Evolutionary conservation across 768 basidiomycete genomes (phyloP).

Genomic region (Psilocybe tampanensis): DNA sequence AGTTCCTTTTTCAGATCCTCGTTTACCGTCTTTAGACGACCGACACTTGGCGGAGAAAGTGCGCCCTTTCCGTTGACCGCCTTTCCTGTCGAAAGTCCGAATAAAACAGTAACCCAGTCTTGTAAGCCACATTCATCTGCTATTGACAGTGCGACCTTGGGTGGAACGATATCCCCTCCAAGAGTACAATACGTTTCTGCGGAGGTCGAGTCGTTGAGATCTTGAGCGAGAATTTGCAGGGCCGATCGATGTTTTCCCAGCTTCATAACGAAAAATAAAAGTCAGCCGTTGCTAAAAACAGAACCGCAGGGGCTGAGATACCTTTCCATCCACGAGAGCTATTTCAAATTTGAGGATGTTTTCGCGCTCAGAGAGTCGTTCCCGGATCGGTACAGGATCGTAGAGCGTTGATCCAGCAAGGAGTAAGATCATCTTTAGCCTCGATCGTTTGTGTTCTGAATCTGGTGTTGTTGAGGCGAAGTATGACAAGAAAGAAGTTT

Average conservation of each 20-base stretch:
- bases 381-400: constrained; percentile 50
- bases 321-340: constrained; percentile 82
- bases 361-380: constrained; percentile 46
- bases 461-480: constrained; percentile 84
- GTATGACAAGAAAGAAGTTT: constrained; percentile 66
- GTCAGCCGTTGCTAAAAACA: not conserved
- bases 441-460: constrained; percentile 68
- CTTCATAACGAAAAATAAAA: constrained; percentile 20
- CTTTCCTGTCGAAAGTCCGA: constrained; percentile 30
- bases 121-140: constrained; percentile 52
- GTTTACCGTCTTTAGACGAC: constrained; percentile 42
- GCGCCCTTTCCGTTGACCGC: constrained; percentile 25
- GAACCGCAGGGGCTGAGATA: too few relatives aligned
- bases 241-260: constrained; percentile 60
- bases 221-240: constrained; percentile 66
- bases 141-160: constrained; percentile 53
- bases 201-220: constrained; percentile 71
- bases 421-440: constrained; percentile 78
- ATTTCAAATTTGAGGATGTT: constrained; percentile 69
- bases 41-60: constrained; percentile 18
- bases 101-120: constrained; percentile 54
- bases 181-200: constrained; percentile 88
- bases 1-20: constrained; percentile 56
- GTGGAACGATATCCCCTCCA: constrained; percentile 73
- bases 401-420: constrained; percentile 78